Evolutionary conservation across 768 basidiomycete genomes (phyloP), one percentile per base, ranked within the genome.

Genomic region (Paxillus rubicundulus): DNA sequence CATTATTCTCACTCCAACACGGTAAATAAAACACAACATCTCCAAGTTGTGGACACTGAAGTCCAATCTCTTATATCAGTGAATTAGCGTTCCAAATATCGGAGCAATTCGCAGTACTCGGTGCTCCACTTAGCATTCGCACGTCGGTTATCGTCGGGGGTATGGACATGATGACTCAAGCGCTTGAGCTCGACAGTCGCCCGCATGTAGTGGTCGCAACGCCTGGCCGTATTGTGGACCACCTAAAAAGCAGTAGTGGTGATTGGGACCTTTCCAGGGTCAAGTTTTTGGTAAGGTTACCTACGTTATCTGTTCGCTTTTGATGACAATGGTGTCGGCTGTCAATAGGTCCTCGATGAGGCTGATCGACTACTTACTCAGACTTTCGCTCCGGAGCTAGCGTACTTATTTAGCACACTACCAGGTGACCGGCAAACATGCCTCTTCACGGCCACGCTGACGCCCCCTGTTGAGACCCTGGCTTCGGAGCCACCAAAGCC

Each of bases 161-260:
- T 5, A 96, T 99, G 92, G 97, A 99, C 62, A 96, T 96, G 87
- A 92, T 97, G 77, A 68, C 84, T 1, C 97, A 99, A 67, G 92
- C 96, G 0, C 74, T 91, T 16, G 93, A 95, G 62, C 81, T 99
- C 13, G 77, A 79, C 2, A 82, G 85, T 57, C 81, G 89, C 38
- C 97, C 97, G 0, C 97, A 98, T 66, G 80, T 99, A 34, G 86
- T 98, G 20, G 85, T 99, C 42, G 97, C 95, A 8, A 99, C 97
- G 0, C 97, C 97, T 3, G 97, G 97, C 2, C 82, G 97, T 17
- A 83, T 99, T 18, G 91, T 94, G 3, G 97, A 99, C 70, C 85
- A 93, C 60, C 69, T 99, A 42, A 79, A 80, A 56, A 94, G 89
- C 61, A 81, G 81, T 51, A 84, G 80, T 43, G 71, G 69, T 33